A percentile compares a stretch with the other conserved stretches of the same genome.
Evolutionary conservation across 495 filamentous ascomycete genomes (phyloP).

Genomic region (Hypomontagnella monticulosa): DNA sequence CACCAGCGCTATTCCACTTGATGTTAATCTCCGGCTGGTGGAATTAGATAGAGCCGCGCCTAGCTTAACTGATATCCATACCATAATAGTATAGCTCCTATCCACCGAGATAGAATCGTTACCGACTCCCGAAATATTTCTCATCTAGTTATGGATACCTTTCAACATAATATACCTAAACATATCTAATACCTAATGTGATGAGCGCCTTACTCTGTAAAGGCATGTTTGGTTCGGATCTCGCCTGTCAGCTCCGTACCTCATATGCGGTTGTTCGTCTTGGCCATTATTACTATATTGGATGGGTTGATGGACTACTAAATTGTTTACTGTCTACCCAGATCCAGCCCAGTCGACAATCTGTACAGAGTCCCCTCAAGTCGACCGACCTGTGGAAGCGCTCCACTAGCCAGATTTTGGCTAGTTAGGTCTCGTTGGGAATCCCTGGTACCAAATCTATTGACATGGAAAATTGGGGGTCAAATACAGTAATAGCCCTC

Average conservation of each 20-base stretch:
- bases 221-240: constrained; percentile 18
- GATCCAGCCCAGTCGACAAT: constrained; percentile 42
- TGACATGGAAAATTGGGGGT: constrained; percentile 34
- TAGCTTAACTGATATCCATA: constrained; percentile 5
- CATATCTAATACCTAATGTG: not conserved
- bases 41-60: constrained; percentile 12
- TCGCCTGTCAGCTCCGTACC: constrained; percentile 25
- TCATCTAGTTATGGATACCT: not conserved
- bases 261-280: constrained; percentile 22
- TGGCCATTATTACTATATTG: constrained; percentile 24
- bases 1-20: too few species aligned
- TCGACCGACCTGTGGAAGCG: not conserved
- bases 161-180: constrained; percentile 11
- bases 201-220: constrained; percentile 3
- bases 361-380: constrained; percentile 17
- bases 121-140: constrained; percentile 5
- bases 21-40: constrained; percentile 22
- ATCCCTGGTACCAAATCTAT: constrained; percentile 24
- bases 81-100: not conserved
- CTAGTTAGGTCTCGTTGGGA: constrained; percentile 20
- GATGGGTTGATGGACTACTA: constrained; percentile 26
- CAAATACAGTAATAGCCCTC: constrained; percentile 35
- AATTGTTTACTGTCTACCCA: constrained; percentile 24
- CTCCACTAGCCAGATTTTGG: constrained; percentile 25
- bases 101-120: constrained; percentile 23